Evolutionary conservation across 169 alveolate genomes (phyloP), one percentile per base, ranked within the genome.

Genomic region (Perkinsus olseni): DNA sequence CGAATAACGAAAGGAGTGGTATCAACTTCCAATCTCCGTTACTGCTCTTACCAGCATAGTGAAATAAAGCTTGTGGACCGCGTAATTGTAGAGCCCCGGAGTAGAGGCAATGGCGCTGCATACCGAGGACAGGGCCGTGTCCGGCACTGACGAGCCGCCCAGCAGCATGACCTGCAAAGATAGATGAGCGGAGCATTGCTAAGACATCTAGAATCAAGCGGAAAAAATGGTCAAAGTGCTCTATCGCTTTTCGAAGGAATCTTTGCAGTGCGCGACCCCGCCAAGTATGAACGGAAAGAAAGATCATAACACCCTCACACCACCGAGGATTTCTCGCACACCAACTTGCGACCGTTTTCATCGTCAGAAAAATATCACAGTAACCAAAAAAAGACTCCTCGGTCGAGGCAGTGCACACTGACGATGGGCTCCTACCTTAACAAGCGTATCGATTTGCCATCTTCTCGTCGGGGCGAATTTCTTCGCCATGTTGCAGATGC

Each of bases 361-460:
- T 10, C 20, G 91, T 10, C 38, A 74, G 37, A 31, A n/a, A 24
- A 10, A 11, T 74, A 20, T 36, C 17, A 20, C 91, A 74, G 91
- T 6, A 13, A 34, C 48, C 39, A 4, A 4, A 74, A 6, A 74
- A 74, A 24, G 17, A 74, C 37, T 91, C 13, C 74, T 28, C 36
- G 74, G 17, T 38, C 38, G 36, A 13, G 1, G 8, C 34, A 28
- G 21, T 34, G 24, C 17, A 6, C 92, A 24, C 92, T 10, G 91
- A 21, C 11, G 17, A 6, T 10, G 91, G 37, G 17, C 74, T n/a
- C 92, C 36, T 38, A 94, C 91, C 92, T 94, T 94, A 39, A 94
- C 17, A 90, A 92, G 93, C 4, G 95, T 92, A 90, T 94, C 95
- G 92, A 94, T 31, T 92, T 94, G 95, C 95, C 95, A 94, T 74